These are phyloP conservation scores for Daedaleopsis sinensis DNA, from an alignment of 768 basidiomycete genomes.

Conservation along the genomic window DNA sequence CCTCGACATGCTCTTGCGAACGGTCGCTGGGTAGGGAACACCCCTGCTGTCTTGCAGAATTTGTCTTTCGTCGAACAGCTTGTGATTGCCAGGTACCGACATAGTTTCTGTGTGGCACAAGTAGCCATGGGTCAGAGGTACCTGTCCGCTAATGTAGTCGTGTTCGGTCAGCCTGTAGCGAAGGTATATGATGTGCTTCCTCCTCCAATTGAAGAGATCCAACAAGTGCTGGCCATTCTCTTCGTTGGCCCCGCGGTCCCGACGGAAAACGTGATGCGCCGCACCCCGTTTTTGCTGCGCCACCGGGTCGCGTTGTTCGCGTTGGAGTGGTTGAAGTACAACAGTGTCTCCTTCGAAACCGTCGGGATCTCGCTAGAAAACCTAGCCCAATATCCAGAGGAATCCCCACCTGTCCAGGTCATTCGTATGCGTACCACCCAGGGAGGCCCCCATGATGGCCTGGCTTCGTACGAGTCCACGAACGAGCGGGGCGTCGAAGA, in stretches of 20 bases:
- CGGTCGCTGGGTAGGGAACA: slow-evolving; percentile 25
- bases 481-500: slow-evolving; percentile 32
- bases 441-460: neutral
- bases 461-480: slow-evolving; percentile 30
- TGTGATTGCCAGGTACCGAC: slow-evolving; percentile 13
- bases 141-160: slow-evolving; percentile 39
- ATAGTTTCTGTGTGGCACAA: slow-evolving; percentile 22
- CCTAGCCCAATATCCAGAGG: slow-evolving; percentile 21
- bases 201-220: slow-evolving; percentile 34
- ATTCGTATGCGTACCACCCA: neutral
- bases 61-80: slow-evolving; percentile 20
- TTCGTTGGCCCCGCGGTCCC: slow-evolving; percentile 35
- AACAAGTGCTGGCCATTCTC: slow-evolving; percentile 34
- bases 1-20: slow-evolving; percentile 12
- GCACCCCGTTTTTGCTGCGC: slow-evolving; percentile 23
- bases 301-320: neutral
- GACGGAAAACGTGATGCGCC: slow-evolving; percentile 27
- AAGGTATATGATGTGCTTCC: slow-evolving; percentile 39
- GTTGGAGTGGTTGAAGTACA: too few relatives aligned
- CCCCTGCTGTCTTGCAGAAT: slow-evolving; percentile 12
- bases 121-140: slow-evolving; percentile 22
- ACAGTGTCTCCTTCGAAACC: slow-evolving; percentile 1
- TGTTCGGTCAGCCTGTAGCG: slow-evolving; percentile 34
- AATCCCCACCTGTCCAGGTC: slow-evolving; percentile 26
- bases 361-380: slow-evolving; percentile 22